Evolutionary conservation across 495 filamentous ascomycete genomes (phyloP).

Genomic region (Elasticomyces elasticus): DNA sequence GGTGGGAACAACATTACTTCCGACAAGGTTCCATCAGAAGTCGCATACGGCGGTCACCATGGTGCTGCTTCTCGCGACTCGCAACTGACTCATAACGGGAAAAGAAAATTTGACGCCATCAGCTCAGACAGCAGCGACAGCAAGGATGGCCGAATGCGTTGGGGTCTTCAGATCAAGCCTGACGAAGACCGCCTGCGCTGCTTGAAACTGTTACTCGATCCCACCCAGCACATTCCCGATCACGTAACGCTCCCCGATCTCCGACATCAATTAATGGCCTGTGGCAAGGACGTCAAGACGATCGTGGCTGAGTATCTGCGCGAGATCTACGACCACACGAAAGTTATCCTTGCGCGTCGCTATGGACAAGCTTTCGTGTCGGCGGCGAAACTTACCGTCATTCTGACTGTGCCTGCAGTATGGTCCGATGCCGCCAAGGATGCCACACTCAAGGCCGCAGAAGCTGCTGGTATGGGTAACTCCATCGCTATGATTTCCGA

Average conservation of each 20-base stretch:
- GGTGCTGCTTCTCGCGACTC: not conserved
- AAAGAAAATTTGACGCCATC: not conserved
- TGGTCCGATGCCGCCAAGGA: constrained; percentile 69
- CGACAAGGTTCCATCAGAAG: constrained; percentile 35
- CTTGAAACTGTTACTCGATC: constrained; percentile 43
- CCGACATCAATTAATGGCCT: constrained; percentile 19
- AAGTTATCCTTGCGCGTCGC: constrained; percentile 29
- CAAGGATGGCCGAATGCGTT: constrained; percentile 18
- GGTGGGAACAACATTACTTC: constrained; percentile 48
- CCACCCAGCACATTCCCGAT: constrained; percentile 12
- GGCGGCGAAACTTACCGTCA: constrained; percentile 53
- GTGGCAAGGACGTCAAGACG: constrained; percentile 50
- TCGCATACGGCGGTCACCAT: constrained; percentile 24
- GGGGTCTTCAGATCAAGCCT: constrained; percentile 44
- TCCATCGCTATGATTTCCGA: constrained; percentile 58
- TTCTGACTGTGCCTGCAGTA: constrained; percentile 54
- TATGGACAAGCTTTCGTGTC: constrained; percentile 54
- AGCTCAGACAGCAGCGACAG: not conserved
- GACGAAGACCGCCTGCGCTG: constrained; percentile 37
- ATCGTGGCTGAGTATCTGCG: constrained; percentile 59
- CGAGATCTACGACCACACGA: constrained; percentile 25
- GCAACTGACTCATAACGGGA: not conserved
- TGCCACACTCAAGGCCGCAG: constrained; percentile 53
- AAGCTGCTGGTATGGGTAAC: constrained; percentile 55
- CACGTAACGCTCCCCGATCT: constrained; percentile 20